Evolutionary conservation across 176 grass and related monocot genomes (phyloP), one percentile per base, ranked within the genome.

Genomic region (Musa beccarii): DNA sequence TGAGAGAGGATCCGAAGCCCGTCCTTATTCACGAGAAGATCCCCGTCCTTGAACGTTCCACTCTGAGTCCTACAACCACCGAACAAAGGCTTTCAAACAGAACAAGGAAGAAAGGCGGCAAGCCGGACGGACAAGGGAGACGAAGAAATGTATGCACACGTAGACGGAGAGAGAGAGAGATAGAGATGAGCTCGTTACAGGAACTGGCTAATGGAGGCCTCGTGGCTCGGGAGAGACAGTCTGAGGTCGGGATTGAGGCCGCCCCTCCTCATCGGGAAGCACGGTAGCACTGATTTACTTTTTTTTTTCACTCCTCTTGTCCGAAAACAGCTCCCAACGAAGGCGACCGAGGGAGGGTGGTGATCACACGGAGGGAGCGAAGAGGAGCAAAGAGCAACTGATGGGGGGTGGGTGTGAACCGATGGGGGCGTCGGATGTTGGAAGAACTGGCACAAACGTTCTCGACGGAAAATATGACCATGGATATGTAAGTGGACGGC

Each of bases 21-120:
- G 24, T 99, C 88, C 89, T 94, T 94, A 79, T 95, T 99, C 72
- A 99, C 96, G 71, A 88, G 90, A 81, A 99, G 81, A 64, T 99
- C 96, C 22, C 96, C 96, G 74, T 94, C 91, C 85, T 79, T 99
- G 76, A 99, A 99, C 54, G 96, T 99, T 28, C 96, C 96, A 83
- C 96, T 99, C 53, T 92, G 85, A 78, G 96, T 99, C 81, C 96
- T 99, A 59, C 20, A 78, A 21, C 43, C 49, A 16, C 9, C 17
- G 3, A 55, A 66, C 0, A 20, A 51, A 63, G 13, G 28, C 17
- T 61, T 63, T 61, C 17, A 68, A 82, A 51, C 57, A 63, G 62
- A 53, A 17, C 25, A 21, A 49, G 34, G 0, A 89, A 80, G 12
- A 82, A 82, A 82, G 66, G 22, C 26, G 14, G 8, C 21, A 53